Percentiles rank a stretch among this genome's conserved stretches.
phyloP scores from a whole-genome alignment of 306 rosid genomes.

The Cicer chorassanicum region DNA sequence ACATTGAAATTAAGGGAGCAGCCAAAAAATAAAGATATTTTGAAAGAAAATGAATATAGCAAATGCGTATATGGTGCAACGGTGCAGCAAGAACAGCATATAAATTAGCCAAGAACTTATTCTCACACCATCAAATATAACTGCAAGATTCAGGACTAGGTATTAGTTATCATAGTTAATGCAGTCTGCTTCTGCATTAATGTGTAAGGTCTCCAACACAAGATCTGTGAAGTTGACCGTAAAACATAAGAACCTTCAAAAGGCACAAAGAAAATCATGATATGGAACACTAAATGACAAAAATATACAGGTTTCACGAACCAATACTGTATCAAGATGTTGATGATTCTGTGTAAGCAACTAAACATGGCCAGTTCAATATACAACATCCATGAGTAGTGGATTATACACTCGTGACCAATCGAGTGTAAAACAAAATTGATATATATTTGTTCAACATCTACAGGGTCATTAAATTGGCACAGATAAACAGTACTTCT shows the following conservation, averaged over 20 bases:
- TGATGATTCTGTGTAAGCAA: constrained; percentile 5
- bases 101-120: constrained; percentile 27
- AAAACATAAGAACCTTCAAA: constrained; percentile 3
- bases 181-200: constrained; percentile 17
- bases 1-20: constrained; percentile 21
- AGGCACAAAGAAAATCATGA: constrained; percentile 13
- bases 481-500: constrained; percentile 3
- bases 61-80: no score
- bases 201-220: constrained; percentile 19
- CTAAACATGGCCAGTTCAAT: background rate
- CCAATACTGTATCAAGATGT: constrained; percentile 9
- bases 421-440: background rate
- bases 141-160: constrained; percentile 19
- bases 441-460: constrained; percentile 3
- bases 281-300: background rate
- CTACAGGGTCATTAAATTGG: constrained; percentile 8
- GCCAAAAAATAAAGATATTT: constrained; percentile 31
- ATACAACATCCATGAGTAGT: constrained; percentile 5
- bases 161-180: constrained; percentile 18
- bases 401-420: background rate
- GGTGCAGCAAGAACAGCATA: constrained; percentile 23
- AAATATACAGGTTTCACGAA: constrained; percentile 18
- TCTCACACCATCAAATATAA: constrained; percentile 25
- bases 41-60: constrained; percentile 6
- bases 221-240: constrained; percentile 29